Evolutionary conservation across 2,329 filamentous ascomycete species (phyloP), one percentile per base, ranked within the genome.

Genomic region (Trichoderma guizhouense): DNA sequence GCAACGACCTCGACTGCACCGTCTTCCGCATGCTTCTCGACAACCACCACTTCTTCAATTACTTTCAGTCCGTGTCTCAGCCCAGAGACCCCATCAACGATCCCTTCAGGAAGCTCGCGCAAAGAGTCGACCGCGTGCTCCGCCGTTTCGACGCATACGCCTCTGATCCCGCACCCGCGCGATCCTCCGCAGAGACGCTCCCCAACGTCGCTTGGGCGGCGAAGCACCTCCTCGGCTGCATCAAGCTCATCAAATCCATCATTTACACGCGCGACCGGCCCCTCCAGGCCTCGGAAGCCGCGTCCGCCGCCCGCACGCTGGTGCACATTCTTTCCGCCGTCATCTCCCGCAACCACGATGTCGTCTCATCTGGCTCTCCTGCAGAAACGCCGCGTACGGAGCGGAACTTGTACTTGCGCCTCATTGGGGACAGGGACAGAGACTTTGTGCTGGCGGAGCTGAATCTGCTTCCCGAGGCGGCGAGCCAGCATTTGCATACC

Each of bases 41-140:
- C 73, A 88, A 88, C 75, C 82, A 87, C 76, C 83, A 85, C 53
- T 85, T 89, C 79, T 87, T 89, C 76, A 80, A 85, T 66, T 85
- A 87, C 79, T 86, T 89, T 72, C 81, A 84, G 60, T 82, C 83
- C 18, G 79, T 83, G 9, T 82, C 85, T 69, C 79, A 80, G n/a
- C 81, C 86, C 3, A 78, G 80, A 61, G 85, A 86, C 71, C 79
- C 80, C 28, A 79, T 84, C 39, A 83, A 82, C 53, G 84, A 86
- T 73, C 81, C 81, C 4, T 88, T 88, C 72, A 82, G 83, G 63
- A 83, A 82, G 61, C 83, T 88, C 21, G 81, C 83, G 53, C 84
- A 85, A 73, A 84, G 86, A 9, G 82, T 85, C 12, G 81, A 83
- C 60, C 82, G 81, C 12, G 84, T 87, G n/a, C 79, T 89, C 5